phyloP scores from a whole-genome alignment of 2,329 filamentous ascomycete genomes.

The Cladophialophora psammophila region DNA sequence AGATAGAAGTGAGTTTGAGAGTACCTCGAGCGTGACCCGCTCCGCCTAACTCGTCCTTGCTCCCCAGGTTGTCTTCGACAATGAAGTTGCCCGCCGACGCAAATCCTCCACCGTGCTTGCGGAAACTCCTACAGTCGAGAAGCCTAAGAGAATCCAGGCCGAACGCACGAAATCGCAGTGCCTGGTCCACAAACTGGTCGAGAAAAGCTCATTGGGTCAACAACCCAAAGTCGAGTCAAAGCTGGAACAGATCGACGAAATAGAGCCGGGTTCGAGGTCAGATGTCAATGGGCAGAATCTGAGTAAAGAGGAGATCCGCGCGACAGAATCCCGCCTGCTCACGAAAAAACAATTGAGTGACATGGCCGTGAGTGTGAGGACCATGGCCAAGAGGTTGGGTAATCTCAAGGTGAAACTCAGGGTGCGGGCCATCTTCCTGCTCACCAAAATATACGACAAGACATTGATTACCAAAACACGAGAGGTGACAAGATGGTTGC shows the following conservation, averaged over 20 bases:
- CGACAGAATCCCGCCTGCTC: slow-evolving; percentile 73
- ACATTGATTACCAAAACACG: slow-evolving; percentile 78
- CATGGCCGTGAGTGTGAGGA: slow-evolving; percentile 95
- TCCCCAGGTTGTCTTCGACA: slow-evolving; percentile 64
- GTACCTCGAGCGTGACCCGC: not conserved
- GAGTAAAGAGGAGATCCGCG: slow-evolving; percentile 47
- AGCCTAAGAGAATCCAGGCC: slow-evolving; percentile 48
- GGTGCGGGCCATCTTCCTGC: slow-evolving; percentile 81
- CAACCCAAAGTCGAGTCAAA: slow-evolving; percentile 36
- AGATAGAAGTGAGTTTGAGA: slow-evolving; percentile 23
- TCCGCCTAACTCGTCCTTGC: not conserved
- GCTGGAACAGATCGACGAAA: slow-evolving; percentile 37
- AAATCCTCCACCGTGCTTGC: slow-evolving; percentile 65
- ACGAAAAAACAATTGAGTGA: slow-evolving; percentile 95
- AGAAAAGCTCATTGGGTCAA: slow-evolving; percentile 44
- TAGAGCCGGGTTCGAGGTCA: slow-evolving; percentile 40
- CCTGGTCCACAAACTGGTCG: slow-evolving; percentile 67
- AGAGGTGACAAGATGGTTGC: slow-evolving; percentile 79
- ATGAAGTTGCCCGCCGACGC: slow-evolving; percentile 60
- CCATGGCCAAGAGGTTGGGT: slow-evolving; percentile 84
- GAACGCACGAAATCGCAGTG: slow-evolving; percentile 60
- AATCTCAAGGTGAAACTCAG: slow-evolving; percentile 83
- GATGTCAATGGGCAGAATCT: slow-evolving; percentile 19
- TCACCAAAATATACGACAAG: slow-evolving; percentile 91
- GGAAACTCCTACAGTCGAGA: slow-evolving; percentile 29